Evolutionary conservation across 192 early-diverging fungal species (phyloP).

Genomic region (Gonapodya prolifera): DNA sequence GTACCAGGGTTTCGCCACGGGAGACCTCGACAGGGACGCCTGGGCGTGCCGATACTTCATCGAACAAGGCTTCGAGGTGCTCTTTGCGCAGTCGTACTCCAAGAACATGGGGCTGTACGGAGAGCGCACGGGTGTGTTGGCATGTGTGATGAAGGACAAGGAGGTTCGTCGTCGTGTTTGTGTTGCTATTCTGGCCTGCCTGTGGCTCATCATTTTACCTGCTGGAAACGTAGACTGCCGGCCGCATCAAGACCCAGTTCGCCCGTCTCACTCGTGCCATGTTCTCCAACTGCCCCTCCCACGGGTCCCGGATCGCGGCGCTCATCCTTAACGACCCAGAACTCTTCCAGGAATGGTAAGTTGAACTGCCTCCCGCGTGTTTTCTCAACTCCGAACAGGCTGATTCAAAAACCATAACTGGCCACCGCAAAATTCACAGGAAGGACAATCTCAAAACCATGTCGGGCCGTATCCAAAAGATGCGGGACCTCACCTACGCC

Average conservation of each 20-base stretch:
- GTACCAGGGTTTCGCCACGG: constrained; percentile 97
- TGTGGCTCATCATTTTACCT: background rate
- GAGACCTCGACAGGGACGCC: constrained; percentile 82
- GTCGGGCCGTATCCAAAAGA: constrained; percentile 80
- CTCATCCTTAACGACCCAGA: constrained; percentile 66
- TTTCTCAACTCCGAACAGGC: constrained; percentile 4
- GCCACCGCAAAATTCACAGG: constrained; percentile 8
- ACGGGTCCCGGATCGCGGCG: constrained; percentile 77
- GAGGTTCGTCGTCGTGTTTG: background rate
- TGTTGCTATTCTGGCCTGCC: background rate
- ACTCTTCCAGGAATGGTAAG: constrained; percentile 75
- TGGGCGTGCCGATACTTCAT: constrained; percentile 90
- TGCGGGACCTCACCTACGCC: constrained; percentile 61
- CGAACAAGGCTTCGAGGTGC: constrained; percentile 73
- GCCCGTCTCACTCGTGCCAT: constrained; percentile 69
- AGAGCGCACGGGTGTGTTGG: constrained; percentile 13
- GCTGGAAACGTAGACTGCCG: constrained; percentile 25
- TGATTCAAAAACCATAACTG: background rate
- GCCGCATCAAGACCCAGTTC: constrained; percentile 63
- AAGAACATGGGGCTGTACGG: constrained; percentile 98
- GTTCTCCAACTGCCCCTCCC: constrained; percentile 83
- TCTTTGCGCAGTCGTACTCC: constrained; percentile 85
- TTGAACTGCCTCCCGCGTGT: background rate
- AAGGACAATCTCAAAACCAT: constrained; percentile 55
- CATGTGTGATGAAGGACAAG: constrained; percentile 3